These are phyloP conservation scores for Xylaria arbuscula DNA, from an alignment of 2,329 filamentous ascomycete genomes.

Conservation along the genomic window DNA sequence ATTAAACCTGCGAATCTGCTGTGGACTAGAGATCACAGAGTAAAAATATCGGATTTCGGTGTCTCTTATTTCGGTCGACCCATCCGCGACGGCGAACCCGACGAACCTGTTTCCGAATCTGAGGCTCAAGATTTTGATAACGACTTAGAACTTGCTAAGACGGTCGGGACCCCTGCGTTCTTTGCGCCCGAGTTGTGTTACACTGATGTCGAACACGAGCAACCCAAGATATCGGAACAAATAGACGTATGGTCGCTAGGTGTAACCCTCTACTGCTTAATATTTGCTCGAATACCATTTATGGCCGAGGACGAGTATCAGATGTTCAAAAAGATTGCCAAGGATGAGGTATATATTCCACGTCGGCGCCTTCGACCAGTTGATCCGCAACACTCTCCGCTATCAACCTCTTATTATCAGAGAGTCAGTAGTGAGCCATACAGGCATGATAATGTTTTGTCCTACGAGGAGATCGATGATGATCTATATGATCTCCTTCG, in stretches of 20 bases:
- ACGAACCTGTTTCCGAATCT: conserved; percentile 79
- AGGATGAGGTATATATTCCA: conserved; percentile 91
- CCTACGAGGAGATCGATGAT: conserved; percentile 87
- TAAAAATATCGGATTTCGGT: conserved; percentile 99
- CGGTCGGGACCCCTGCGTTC: conserved; percentile 96
- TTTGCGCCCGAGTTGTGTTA: conserved; percentile 97
- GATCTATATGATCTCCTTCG: conserved; percentile 81
- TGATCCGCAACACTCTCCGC: conserved; percentile 67
- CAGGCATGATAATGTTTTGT: conserved; percentile 79
- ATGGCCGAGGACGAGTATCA: conserved; percentile 91
- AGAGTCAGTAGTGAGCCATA: conserved; percentile 73
- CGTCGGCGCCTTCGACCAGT: conserved; percentile 82
- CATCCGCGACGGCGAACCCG: conserved; percentile 82
- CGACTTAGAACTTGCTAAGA: conserved; percentile 96
- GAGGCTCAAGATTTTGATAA: conserved; percentile 91
- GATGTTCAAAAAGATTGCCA: conserved; percentile 91
- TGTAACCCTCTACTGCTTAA: conserved; percentile 93
- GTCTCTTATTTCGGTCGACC: conserved; percentile 96
- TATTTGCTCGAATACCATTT: conserved; percentile 94
- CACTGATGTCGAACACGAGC: conserved; percentile 77
- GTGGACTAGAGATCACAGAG: conserved; percentile 83
- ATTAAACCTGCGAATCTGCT: conserved; percentile 92
- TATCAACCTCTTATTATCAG: conserved; percentile 65
- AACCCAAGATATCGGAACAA: conserved; percentile 85
- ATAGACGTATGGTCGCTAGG: conserved; percentile 98